Base-by-base conservation (phyloP, 805 yeast genomes). In the Yarrowia phangngaensis region DNA sequence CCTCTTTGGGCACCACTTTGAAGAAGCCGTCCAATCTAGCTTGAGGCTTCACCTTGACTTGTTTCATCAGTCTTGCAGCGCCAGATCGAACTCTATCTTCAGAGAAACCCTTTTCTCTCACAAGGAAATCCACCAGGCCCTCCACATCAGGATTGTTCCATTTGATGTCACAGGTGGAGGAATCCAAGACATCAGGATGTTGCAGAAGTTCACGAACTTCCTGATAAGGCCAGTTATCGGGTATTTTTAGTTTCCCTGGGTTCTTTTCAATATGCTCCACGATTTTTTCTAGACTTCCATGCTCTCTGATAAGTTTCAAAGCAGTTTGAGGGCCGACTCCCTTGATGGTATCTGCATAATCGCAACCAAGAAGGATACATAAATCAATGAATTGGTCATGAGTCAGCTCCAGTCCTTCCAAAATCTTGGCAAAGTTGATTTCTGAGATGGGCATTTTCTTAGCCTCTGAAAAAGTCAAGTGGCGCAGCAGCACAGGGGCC, bases 291-390 rank as follows among this genome's bases (percentile, higher is more conserved):
- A 92, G 71, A 0, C 83, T 72, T 1, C 83, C 80, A 63, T 86
- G 88, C 60, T 90, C 95, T 61, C 80, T 82, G 54, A 92, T 86
- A 53, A 92, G 72, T 60, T 92, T 90, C 54, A 76, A 71, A 0
- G 97, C 98, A 1, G 96, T 90, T 2, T 84, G 92, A 0, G 97
- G 97, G 7, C 99, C 99, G 53, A 92, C 82, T 17, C 98, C 98
- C 58, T 79, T 79, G 52, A 92, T 89, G 4, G 96, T 84, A 55
- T 90, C 97, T 68, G 96, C 87, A 65, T 92, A 92, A 69, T 92
- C 99, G 66, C 98, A 92, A 1, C 99, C 99, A 36, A 92, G 69
- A 59, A 92, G 71, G 31, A 92, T 90, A 69, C 98, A 89, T 57
- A 92, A 67, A 63, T 92, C 99, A 38, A 92, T 76, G 64, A 92